phyloP scores from a whole-genome alignment of 2,329 filamentous ascomycete species.

The Apiospora arundinis region DNA sequence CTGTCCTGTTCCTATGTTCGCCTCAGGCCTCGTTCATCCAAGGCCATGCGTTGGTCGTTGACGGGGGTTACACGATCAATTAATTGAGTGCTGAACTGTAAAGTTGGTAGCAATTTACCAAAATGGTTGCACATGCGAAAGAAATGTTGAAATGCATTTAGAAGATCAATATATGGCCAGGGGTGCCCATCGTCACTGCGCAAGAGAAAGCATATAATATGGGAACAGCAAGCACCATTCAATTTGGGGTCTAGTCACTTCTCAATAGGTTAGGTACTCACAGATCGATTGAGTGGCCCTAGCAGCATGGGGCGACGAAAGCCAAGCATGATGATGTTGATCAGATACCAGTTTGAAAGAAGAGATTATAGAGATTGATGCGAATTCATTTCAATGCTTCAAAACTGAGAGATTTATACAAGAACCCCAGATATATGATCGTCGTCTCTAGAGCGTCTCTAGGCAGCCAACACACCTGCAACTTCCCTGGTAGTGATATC shows the following conservation, averaged over 20 bases:
- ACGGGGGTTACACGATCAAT: conserved; percentile 59
- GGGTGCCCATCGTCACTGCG: neutral
- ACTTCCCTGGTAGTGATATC: conserved; percentile 12
- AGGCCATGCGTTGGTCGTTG: conserved; percentile 58
- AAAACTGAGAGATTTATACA: neutral
- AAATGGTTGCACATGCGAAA: too few species aligned
- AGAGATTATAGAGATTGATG: neutral
- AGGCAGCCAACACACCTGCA: neutral
- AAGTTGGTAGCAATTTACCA: neutral
- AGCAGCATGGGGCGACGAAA: neutral
- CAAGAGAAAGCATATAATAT: neutral
- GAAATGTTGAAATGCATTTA: neutral
- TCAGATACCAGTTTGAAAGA: neutral
- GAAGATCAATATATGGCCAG: neutral
- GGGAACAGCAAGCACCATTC: neutral
- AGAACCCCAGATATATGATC: too few species aligned
- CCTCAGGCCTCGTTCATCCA: conserved; percentile 57
- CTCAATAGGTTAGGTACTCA: too few species aligned
- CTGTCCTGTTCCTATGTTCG: conserved; percentile 56
- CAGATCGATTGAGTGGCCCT: neutral
- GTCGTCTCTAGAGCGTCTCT: neutral
- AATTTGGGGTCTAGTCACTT: neutral
- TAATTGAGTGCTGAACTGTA: conserved; percentile 27
- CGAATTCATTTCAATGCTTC: neutral
- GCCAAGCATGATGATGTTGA: neutral